Evolutionary conservation across 2,329 filamentous ascomycete genomes (phyloP), one percentile per base, ranked within the genome.

Genomic region (Aspergillus aculeatinus): DNA sequence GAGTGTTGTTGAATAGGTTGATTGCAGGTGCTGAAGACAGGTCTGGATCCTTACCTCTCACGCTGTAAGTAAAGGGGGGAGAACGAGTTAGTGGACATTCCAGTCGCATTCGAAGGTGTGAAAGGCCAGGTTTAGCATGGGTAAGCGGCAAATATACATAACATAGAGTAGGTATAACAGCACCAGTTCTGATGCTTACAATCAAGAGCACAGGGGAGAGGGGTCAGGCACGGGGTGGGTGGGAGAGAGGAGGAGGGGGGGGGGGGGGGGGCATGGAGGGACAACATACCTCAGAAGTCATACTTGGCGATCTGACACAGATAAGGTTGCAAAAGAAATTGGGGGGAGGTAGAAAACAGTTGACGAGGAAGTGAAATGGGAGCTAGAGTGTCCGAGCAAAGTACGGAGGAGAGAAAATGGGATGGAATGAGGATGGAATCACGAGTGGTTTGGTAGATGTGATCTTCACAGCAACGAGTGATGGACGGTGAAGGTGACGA

Each of bases 221-320:
- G 72, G 74, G 74, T 62, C 62, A 62, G 63, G 69, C 63, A 65
- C 14, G 27, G 27, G 27, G 27, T 35, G 33, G 14, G 33, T 68
- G 44, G 42, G 52, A 39, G 52, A 39, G 53, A 25, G 19, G 4
- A 4, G 39, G n/a, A n/a, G 5, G 39, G n/a, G 39, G 5, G 39
- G 39, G 16, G 39, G 16, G 39, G 39, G 39, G 16, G 39, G 16
- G 39, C 39, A 19, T 44, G 39, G 39, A 19, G 48, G 64, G 66
- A 81, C 60, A 64, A 73, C 84, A 73, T 83, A 87, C 85, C 81
- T 87, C 85, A 79, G 82, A 84, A 77, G 83, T 82, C 85, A 87
- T 87, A 75, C 73, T 84, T 76, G 71, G 65, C 68, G 68, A 65
- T 65, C 68, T 61, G 60, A 89, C 89, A 87, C 85, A 65, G 63